phyloP scores from a whole-genome alignment of 176 grass and related monocot species.

The Oryza meridionalis region DNA sequence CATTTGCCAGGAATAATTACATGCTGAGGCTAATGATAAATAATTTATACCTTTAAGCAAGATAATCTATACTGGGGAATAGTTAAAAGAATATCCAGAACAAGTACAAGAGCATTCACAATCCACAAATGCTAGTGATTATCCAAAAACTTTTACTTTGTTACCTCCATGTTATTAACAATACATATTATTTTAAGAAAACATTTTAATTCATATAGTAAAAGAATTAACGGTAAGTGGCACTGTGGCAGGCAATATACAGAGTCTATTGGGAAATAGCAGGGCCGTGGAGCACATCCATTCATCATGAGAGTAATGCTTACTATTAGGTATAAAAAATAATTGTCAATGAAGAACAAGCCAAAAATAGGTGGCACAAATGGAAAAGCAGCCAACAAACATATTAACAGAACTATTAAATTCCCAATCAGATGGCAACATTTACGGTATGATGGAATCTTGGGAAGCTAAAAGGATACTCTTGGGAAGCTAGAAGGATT shows the following conservation, averaged over 20 bases:
- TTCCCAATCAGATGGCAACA: neutral
- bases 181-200: neutral
- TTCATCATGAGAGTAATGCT: neutral
- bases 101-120: slow-evolving; percentile 19
- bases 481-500: neutral
- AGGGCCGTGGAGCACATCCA: slow-evolving; percentile 3
- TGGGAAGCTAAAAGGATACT: slow-evolving; percentile 23
- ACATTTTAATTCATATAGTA: neutral
- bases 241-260: neutral
- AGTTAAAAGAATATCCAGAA: slow-evolving; percentile 23
- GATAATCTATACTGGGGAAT: slow-evolving; percentile 27
- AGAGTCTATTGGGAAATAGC: slow-evolving; percentile 14
- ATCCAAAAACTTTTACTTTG: slow-evolving; percentile 13
- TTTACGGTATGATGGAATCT: neutral
- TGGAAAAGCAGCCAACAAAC: slow-evolving; percentile 1
- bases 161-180: slow-evolving; percentile 15
- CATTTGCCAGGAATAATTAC: slow-evolving; percentile 16
- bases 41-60: neutral
- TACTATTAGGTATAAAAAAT: slow-evolving; percentile 21
- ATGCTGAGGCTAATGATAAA: slow-evolving; percentile 14
- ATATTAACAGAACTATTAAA: slow-evolving; percentile 11
- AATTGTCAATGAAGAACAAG: slow-evolving; percentile 21
- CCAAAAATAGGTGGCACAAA: neutral
- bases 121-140: neutral
- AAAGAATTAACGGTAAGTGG: neutral